These are phyloP conservation scores for Potentilla sterilis DNA, from an alignment of 306 rosid species.

Conservation along the genomic window DNA sequence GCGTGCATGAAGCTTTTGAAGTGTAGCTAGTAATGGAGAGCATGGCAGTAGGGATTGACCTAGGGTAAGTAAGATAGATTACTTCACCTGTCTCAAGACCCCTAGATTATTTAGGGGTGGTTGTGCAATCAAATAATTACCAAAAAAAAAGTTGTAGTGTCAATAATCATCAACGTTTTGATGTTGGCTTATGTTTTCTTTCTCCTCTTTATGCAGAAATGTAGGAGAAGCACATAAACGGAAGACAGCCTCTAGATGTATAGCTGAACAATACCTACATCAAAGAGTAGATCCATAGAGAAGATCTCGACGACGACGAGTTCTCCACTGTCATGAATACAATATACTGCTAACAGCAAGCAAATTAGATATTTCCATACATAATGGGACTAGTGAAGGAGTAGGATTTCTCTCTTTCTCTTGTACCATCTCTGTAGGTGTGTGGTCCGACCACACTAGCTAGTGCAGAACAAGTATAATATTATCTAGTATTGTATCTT, in stretches of 20 bases:
- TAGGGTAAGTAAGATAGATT: slow-evolving; percentile 66
- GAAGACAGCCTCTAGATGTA: slow-evolving; percentile 69
- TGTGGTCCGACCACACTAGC: slow-evolving; percentile 50
- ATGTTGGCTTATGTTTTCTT: slow-evolving; percentile 9
- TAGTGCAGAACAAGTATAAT: slow-evolving; percentile 35
- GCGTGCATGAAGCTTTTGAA: slow-evolving; percentile 38
- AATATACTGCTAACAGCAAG: slow-evolving; percentile 86
- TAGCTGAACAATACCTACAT: slow-evolving; percentile 78
- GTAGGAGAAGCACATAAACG: slow-evolving; percentile 76
- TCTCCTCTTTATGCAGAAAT: slow-evolving; percentile 42
- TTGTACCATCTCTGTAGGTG: slow-evolving; percentile 38
- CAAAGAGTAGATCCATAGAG: slow-evolving; percentile 65
- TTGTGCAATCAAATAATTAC: not conserved
- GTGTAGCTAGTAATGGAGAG: slow-evolving; percentile 52
- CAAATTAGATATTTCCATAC: slow-evolving; percentile 73
- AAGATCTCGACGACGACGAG: slow-evolving; percentile 48
- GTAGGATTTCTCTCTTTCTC: slow-evolving; percentile 35
- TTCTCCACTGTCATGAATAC: slow-evolving; percentile 60
- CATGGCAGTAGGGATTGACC: slow-evolving; percentile 46
- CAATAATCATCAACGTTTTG: not conserved
- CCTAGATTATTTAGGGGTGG: not conserved
- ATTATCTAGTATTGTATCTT: slow-evolving; percentile 1
- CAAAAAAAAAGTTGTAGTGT: no score
- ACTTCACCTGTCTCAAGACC: not conserved
- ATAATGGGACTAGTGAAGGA: slow-evolving; percentile 51